A percentile compares a stretch with the other conserved stretches of the same genome.
These are phyloP conservation scores for Colletotrichum tropicicola DNA, from an alignment of 2,329 filamentous ascomycete genomes.

Conservation along the genomic window DNA sequence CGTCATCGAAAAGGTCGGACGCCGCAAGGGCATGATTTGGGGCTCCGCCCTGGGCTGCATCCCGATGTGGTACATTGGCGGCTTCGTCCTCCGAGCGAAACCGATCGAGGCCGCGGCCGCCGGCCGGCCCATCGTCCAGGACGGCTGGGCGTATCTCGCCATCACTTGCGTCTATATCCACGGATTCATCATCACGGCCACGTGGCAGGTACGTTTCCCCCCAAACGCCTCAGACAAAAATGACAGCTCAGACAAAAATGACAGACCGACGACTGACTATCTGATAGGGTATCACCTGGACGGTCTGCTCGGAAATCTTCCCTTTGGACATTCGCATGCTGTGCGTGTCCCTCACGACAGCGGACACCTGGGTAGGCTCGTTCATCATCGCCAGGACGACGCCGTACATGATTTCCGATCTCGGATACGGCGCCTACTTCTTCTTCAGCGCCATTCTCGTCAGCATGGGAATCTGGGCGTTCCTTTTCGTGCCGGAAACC, in stretches of 20 bases:
- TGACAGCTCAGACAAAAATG: no score
- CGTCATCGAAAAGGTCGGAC: slow-evolving; percentile 55
- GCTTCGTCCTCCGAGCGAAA: slow-evolving; percentile 43
- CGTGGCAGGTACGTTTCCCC: slow-evolving; percentile 50
- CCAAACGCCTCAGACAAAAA: no score
- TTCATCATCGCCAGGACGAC: slow-evolving; percentile 49
- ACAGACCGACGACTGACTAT: no score
- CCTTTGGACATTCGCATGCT: slow-evolving; percentile 45
- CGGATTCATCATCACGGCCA: slow-evolving; percentile 44
- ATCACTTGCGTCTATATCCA: slow-evolving; percentile 58
- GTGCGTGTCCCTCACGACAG: slow-evolving; percentile 42
- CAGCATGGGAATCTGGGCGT: slow-evolving; percentile 54
- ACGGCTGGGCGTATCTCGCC: slow-evolving; percentile 50
- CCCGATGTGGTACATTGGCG: slow-evolving; percentile 49
- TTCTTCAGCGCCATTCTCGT: slow-evolving; percentile 59
- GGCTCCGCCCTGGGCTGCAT: slow-evolving; percentile 48
- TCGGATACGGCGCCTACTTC: slow-evolving; percentile 60
- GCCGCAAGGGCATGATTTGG: slow-evolving; percentile 55
- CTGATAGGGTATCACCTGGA: slow-evolving; percentile 52
- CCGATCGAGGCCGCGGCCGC: slow-evolving; percentile 47
- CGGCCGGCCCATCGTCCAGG: slow-evolving; percentile 51
- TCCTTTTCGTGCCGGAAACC: slow-evolving; percentile 61
- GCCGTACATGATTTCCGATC: slow-evolving; percentile 48
- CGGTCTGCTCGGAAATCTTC: slow-evolving; percentile 58
- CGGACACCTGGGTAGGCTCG: slow-evolving; percentile 47